Percentiles rank a stretch among this genome's conserved stretches.
phyloP scores from a whole-genome alignment of 768 basidiomycete species.

The Polyporus arcularius region DNA sequence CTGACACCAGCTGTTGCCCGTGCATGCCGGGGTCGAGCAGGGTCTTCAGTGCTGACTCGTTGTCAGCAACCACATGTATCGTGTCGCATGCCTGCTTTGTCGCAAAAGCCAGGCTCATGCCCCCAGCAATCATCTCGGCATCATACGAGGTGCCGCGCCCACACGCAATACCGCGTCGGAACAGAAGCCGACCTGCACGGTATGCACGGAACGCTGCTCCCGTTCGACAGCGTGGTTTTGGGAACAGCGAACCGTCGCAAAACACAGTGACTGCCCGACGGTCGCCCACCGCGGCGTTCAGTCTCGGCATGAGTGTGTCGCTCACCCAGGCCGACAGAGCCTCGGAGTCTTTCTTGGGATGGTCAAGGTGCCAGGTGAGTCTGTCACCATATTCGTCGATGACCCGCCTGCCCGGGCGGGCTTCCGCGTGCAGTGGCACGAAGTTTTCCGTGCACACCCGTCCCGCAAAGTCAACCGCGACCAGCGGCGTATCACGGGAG shows the following conservation, averaged over 20 bases:
- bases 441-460: conserved; percentile 1
- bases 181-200: neutral
- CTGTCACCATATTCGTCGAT: neutral
- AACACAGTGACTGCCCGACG: neutral
- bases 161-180: neutral
- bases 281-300: neutral
- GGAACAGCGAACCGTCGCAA: too few species aligned
- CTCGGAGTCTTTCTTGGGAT: neutral
- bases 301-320: neutral
- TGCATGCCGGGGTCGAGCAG: too few species aligned
- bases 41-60: neutral
- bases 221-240: too few species aligned
- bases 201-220: too few species aligned
- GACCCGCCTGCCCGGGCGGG: neutral
- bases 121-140: too few species aligned
- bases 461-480: neutral
- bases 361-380: neutral
- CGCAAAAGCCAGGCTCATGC: neutral
- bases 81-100: neutral
- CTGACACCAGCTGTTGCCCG: too few species aligned
- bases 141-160: too few species aligned
- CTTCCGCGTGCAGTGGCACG: neutral
- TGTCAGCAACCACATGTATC: conserved; percentile 1
- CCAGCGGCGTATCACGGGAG: too few species aligned
- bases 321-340: neutral